These are phyloP conservation scores for Botrytis paeoniae DNA, from an alignment of 2,329 filamentous ascomycete species.

Conservation along the genomic window DNA sequence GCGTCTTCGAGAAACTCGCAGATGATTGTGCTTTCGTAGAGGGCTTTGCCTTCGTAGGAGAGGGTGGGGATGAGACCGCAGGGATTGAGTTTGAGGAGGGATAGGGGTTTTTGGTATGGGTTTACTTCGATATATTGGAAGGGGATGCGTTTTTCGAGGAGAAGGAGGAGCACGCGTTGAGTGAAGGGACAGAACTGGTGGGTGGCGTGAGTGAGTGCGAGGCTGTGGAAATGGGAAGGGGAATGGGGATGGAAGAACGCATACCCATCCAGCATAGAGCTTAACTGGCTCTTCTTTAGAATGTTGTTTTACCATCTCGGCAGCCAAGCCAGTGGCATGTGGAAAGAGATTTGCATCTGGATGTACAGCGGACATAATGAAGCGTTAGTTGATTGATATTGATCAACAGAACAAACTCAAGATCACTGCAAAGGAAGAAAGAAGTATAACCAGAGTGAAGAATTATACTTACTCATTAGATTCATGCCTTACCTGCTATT, in stretches of 20 bases:
- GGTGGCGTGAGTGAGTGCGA: background rate
- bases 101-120: conserved; percentile 69
- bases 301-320: conserved; percentile 47
- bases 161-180: conserved; percentile 69
- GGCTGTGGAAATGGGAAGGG: background rate
- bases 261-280: conserved; percentile 72
- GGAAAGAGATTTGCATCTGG: conserved; percentile 40
- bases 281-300: conserved; percentile 52
- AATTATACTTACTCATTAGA: background rate
- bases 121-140: conserved; percentile 79
- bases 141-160: conserved; percentile 69
- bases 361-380: conserved; percentile 18
- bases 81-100: conserved; percentile 69
- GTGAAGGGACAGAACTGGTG: conserved; percentile 55
- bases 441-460: background rate
- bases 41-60: conserved; percentile 51
- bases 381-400: background rate
- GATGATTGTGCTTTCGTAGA: conserved; percentile 71
- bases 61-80: conserved; percentile 73
- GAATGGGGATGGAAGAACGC: no score
- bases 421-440: background rate
- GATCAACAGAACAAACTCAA: background rate
- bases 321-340: conserved; percentile 50
- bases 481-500: background rate
- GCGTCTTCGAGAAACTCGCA: conserved; percentile 75